Evolutionary conservation across 176 grass and related monocot species (phyloP), one percentile per base, ranked within the genome.

Genomic region (Panicum miliaceum): DNA sequence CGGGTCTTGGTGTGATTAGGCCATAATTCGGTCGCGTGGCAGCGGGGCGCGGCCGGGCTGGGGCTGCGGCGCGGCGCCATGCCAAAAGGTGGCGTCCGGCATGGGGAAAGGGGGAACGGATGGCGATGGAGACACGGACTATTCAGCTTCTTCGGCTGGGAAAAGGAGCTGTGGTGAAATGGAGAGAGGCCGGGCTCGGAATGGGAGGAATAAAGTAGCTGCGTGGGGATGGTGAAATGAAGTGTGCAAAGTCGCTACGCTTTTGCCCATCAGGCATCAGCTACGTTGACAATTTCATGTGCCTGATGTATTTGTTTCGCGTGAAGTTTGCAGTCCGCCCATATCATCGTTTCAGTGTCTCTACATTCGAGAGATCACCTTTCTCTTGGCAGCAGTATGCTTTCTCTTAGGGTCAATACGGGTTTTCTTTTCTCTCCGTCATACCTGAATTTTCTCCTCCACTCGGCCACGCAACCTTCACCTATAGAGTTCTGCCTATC

Each of bases 11-110:
- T 84, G 83, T 92, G 78, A 88, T 94, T 92, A 80, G 88, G 85
- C 72, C 66, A 90, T 88, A 69, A 88, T 94, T 86, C 60, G 84
- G 84, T 90, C 84, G 85, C 35, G 26, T 76, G 85, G 71, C 80
- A 76, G 72, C 19, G 66, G 62, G 70, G 80, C 36, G 26, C 63
- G 70, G 70, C 48, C 70, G 68, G 52, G 18, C 12, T 7, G 41
- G 69, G 41, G 20, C 54, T 27, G 75, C 29, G 36, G 40, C 40
- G 40, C 40, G 40, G 46, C 12, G 23, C 78, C 69, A 56, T 64
- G 63, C 73, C 65, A 65, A 77, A 86, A 84, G 42, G 72, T 35
- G 48, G 18, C 29, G 61, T 80, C 72, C 64, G 64, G 22, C 71
- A 14, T 72, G 26, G 46, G 37, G 46, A 22, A 65, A 88, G 18